Conservation (phyloP, 192 early-diverging fungal species). For the Coemansia sp. region DNA sequence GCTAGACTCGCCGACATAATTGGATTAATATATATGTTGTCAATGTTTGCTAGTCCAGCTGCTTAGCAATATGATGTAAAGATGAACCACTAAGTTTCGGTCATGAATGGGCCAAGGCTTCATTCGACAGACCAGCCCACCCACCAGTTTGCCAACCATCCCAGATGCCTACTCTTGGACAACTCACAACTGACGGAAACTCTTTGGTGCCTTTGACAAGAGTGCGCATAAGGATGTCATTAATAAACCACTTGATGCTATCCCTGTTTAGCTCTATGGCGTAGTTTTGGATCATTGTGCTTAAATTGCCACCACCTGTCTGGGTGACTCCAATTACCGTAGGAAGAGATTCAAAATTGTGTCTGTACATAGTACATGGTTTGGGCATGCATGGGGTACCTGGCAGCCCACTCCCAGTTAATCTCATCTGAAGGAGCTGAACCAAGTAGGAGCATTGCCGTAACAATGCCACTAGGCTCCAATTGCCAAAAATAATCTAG, state of each 20-base stretch:
- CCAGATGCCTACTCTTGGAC: conserved; percentile 53
- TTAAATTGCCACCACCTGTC: conserved; percentile 46
- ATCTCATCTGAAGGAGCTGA: conserved; percentile 60
- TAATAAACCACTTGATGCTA: conserved; percentile 62
- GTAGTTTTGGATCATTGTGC: conserved; percentile 59
- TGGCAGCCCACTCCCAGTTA: conserved; percentile 67
- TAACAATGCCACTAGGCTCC: conserved; percentile 50
- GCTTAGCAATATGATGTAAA: conserved; percentile 38
- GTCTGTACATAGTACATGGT: conserved; percentile 58
- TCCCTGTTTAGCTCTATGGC: conserved; percentile 62
- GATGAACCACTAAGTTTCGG: conserved; percentile 35
- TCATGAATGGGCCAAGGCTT: conserved; percentile 32
- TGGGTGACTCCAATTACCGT: conserved; percentile 31
- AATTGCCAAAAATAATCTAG: no score
- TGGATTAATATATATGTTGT: neutral
- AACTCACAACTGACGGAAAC: conserved; percentile 38
- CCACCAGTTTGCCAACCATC: conserved; percentile 45
- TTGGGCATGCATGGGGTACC: conserved; percentile 50
- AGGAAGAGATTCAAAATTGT: conserved; percentile 36
- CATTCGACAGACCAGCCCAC: conserved; percentile 56
- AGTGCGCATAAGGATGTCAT: conserved; percentile 29
- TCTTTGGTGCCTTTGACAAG: neutral
- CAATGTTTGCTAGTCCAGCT: neutral
- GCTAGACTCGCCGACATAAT: neutral
- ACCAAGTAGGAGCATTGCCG: conserved; percentile 57